Evolutionary conservation across 176 grass and related monocot genomes (phyloP).

Genomic region (Musa troglodytarum): DNA sequence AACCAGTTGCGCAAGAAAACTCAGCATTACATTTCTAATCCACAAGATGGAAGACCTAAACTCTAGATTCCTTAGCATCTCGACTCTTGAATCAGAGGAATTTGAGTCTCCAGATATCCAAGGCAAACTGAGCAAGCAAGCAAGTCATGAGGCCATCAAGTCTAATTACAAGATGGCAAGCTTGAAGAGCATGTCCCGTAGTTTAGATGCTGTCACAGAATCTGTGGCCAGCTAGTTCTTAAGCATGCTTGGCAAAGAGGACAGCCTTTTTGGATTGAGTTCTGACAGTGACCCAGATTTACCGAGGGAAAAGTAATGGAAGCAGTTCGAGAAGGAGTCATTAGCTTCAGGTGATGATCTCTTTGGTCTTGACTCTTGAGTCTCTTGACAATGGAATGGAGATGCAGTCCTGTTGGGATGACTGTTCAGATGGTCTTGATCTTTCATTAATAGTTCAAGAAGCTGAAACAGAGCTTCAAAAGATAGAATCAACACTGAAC

Average conservation of each 20-base stretch:
- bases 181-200: conserved; percentile 36
- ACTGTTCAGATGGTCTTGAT: conserved; percentile 47
- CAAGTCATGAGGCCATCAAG: conserved; percentile 31
- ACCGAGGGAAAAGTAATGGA: conserved; percentile 68
- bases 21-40: neutral
- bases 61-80: conserved; percentile 41
- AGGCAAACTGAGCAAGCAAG: conserved; percentile 30
- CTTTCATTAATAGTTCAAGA: conserved; percentile 52
- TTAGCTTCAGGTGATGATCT: conserved; percentile 45
- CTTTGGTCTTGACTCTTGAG: conserved; percentile 41
- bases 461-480: conserved; percentile 60
- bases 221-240: conserved; percentile 79
- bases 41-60: conserved; percentile 37
- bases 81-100: conserved; percentile 36
- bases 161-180: conserved; percentile 31
- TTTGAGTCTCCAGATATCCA: conserved; percentile 39
- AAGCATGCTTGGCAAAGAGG: conserved; percentile 69
- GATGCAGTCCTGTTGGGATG: conserved; percentile 23
- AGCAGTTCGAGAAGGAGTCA: conserved; percentile 81
- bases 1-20: neutral
- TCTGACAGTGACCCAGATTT: conserved; percentile 61
- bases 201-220: conserved; percentile 57
- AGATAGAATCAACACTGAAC: conserved; percentile 27
- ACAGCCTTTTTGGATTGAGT: conserved; percentile 53
- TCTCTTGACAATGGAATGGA: conserved; percentile 4